Percentiles rank a stretch among this genome's conserved stretches.
Conservation (phyloP, 257 asterid species). For the Solanum verrucosum region DNA sequence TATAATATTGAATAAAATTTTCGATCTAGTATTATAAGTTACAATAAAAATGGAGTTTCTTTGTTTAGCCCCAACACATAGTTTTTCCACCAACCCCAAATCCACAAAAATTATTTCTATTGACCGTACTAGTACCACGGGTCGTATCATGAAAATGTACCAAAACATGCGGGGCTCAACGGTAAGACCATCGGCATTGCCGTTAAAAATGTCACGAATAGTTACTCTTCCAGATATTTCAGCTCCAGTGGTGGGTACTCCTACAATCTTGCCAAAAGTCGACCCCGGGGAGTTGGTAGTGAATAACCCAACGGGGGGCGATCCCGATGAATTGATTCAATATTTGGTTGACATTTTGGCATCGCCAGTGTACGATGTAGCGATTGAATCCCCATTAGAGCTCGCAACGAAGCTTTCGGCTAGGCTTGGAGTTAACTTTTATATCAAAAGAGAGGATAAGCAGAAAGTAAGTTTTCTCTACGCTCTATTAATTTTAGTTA, state of each 20-base stretch:
- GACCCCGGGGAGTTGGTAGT: constrained; percentile 36
- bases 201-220: constrained; percentile 8
- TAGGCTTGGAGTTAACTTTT: constrained; percentile 53
- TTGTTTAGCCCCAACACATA: background rate
- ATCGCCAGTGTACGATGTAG: constrained; percentile 82
- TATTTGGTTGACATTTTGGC: constrained; percentile 62
- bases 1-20: background rate
- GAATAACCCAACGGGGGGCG: too few species aligned
- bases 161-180: background rate
- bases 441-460: constrained; percentile 82
- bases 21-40: background rate
- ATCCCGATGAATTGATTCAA: constrained; percentile 8
- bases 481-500: too few species aligned
- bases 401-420: constrained; percentile 53
- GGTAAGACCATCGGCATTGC: constrained; percentile 2
- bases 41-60: background rate
- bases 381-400: constrained; percentile 70
- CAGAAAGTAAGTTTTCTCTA: constrained; percentile 50
- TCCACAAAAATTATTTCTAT: background rate
- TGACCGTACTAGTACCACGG: background rate
- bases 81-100: background rate
- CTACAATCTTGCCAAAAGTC: background rate
- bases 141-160: background rate
- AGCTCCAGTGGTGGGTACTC: background rate
- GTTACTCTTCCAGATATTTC: background rate